Evolutionary conservation across 192 early-diverging fungal genomes (phyloP).

Genomic region (Coemansia sp.): DNA sequence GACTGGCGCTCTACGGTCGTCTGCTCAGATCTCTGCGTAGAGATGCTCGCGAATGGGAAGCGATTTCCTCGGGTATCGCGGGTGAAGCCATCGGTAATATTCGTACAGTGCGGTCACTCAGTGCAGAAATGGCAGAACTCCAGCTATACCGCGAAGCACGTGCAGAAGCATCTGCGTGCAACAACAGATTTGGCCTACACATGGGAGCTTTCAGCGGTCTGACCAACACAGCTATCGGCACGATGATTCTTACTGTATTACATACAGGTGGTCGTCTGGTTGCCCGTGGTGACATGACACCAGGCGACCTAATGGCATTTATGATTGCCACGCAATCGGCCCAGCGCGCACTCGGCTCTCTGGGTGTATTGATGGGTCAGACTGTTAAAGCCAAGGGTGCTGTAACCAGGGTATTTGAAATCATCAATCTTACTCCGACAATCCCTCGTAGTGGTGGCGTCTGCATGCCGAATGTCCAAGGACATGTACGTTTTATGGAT

Average conservation of each 20-base stretch:
- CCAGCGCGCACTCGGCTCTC: conserved; percentile 60
- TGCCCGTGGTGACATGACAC: conserved; percentile 52
- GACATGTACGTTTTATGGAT: conserved; percentile 57
- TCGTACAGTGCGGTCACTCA: conserved; percentile 63
- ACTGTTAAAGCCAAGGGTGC: conserved; percentile 58
- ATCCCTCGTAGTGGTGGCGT: conserved; percentile 50
- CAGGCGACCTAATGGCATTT: conserved; percentile 64
- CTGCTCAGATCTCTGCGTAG: conserved; percentile 57
- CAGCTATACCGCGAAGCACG: conserved; percentile 51
- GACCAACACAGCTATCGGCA: conserved; percentile 60
- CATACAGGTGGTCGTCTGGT: conserved; percentile 55
- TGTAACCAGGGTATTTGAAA: conserved; percentile 58
- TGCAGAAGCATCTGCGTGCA: conserved; percentile 34
- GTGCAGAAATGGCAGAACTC: conserved; percentile 59
- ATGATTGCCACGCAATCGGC: conserved; percentile 64
- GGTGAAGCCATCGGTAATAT: conserved; percentile 61
- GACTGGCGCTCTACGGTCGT: conserved; percentile 58
- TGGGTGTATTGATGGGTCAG: conserved; percentile 63
- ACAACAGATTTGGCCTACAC: conserved; percentile 58
- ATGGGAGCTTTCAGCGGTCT: conserved; percentile 66
- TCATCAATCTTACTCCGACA: conserved; percentile 44
- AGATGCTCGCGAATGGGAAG: conserved; percentile 49
- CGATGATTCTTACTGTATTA: conserved; percentile 59
- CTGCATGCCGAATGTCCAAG: conserved; percentile 29
- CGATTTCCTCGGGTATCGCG: conserved; percentile 56